Percentiles rank a stretch among this genome's conserved stretches.
These are phyloP conservation scores for Ceratobasidium sp. DNA, from an alignment of 1,284 basidiomycete species.

Conservation along the genomic window DNA sequence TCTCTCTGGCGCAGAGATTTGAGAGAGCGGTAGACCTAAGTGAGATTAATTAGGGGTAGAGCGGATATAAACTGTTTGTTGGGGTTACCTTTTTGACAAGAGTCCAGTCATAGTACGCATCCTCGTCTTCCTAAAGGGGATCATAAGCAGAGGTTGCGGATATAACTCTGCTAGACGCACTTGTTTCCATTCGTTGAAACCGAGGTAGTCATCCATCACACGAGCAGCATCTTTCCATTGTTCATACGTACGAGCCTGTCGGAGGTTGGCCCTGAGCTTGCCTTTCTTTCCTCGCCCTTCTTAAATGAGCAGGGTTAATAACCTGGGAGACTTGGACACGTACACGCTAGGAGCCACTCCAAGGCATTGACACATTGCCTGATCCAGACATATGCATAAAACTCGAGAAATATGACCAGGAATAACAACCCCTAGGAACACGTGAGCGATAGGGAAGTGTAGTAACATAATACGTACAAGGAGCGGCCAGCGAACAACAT, in stretches of 20 bases:
- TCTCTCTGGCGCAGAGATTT: conserved; percentile 67
- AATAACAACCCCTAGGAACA: conserved; percentile 74
- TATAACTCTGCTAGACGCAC: conserved; percentile 48
- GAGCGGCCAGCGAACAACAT: conserved; percentile 86
- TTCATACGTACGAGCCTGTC: conserved; percentile 74
- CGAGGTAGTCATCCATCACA: conserved; percentile 79
- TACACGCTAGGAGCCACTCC: conserved; percentile 89
- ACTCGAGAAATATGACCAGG: conserved; percentile 83
- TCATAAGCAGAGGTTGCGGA: not conserved
- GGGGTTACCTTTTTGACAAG: conserved; percentile 71
- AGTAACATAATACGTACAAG: conserved; percentile 62
- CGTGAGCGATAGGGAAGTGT: not conserved
- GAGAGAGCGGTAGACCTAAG: conserved; percentile 70
- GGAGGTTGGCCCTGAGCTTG: conserved; percentile 72
- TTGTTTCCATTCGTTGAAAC: conserved; percentile 88
- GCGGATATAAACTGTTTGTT: not conserved
- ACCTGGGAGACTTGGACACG: conserved; percentile 49
- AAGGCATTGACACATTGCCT: conserved; percentile 93
- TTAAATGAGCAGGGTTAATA: not conserved
- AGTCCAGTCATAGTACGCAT: conserved; percentile 88
- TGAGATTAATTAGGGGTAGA: not conserved
- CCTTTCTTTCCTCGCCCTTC: conserved; percentile 87
- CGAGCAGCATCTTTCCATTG: conserved; percentile 68
- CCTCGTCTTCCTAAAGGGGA: conserved; percentile 63
- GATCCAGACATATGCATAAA: conserved; percentile 81